Evolutionary conservation across 2,329 filamentous ascomycete genomes (phyloP).

Genomic region (Phyllachora maydis): DNA sequence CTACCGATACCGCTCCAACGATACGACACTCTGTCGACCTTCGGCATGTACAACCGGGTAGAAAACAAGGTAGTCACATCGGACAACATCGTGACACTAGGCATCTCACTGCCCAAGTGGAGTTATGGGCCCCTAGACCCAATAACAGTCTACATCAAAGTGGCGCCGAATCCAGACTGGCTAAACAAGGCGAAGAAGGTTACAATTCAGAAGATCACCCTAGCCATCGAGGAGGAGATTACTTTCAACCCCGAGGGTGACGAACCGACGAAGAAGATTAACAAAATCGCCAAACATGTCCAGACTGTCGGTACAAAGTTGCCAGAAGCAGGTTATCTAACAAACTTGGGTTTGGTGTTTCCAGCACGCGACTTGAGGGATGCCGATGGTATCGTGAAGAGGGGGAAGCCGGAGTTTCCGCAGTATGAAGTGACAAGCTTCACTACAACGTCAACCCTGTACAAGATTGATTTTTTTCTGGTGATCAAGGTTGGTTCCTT

Average conservation of each 20-base stretch:
- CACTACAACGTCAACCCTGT: constrained; percentile 80
- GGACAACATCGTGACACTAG: constrained; percentile 80
- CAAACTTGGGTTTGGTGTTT: constrained; percentile 78
- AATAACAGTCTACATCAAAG: constrained; percentile 86
- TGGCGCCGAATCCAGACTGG: constrained; percentile 85
- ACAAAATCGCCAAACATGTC: constrained; percentile 66
- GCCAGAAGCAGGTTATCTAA: constrained; percentile 81
- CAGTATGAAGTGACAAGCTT: constrained; percentile 79
- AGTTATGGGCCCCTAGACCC: constrained; percentile 92
- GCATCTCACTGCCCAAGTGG: constrained; percentile 84
- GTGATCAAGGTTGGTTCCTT: constrained; percentile 59
- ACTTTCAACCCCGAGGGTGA: constrained; percentile 98
- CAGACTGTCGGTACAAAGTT: constrained; percentile 67
- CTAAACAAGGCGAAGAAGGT: constrained; percentile 76
- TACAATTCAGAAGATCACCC: constrained; percentile 82
- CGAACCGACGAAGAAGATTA: constrained; percentile 77
- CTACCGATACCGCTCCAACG: constrained; percentile 81
- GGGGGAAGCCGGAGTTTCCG: constrained; percentile 73
- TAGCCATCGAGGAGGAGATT: constrained; percentile 90
- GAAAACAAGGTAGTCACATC: constrained; percentile 70
- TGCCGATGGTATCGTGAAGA: constrained; percentile 65
- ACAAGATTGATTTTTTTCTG: constrained; percentile 96
- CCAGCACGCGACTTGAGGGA: constrained; percentile 79
- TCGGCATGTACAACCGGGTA: constrained; percentile 97
- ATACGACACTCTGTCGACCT: constrained; percentile 93